Evolutionary conservation across 1,284 basidiomycete genomes (phyloP), one percentile per base, ranked within the genome.

Genomic region (Cryptococcus sp.): DNA sequence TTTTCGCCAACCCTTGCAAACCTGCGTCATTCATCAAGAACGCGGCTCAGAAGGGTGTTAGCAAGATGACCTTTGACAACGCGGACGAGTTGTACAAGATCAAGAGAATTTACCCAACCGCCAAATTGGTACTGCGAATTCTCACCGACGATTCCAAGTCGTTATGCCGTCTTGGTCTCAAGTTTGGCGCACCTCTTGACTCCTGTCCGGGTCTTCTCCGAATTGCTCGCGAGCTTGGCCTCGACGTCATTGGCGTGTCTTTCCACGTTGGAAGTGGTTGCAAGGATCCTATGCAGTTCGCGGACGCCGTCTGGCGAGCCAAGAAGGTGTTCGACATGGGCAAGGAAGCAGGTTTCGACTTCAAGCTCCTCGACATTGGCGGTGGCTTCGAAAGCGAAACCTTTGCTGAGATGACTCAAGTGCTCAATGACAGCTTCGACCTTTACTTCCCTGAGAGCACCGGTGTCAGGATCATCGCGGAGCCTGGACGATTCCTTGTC

Each of bases 1-100:
- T 99, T 73, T 99, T 94, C 74, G 96, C 96, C 67, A 99, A 99
- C 80, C 96, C 96, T 0, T 99, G 95, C 87, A 99, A 99, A 81
- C 92, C 95, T 1, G 83, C 86, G 8, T 95, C 92, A 8, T 97
- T 96, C 79, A 85, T 99, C 65, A 89, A 93, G 57, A 86, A 87
- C 66, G 91, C 96, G 15, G 86, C 86, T 39, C 85, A 84, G 64
- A 79, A 83, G 26, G 88, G 89, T 23, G 93, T 99, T 48, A 85
- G 91, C 69, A 87, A 86, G 80, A 97, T 97, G 91, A 98, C 95
- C 0, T 99, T 99, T 73, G 96, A 99, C 81, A 99, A 99, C 79
- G 85, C 85, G 51, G 96, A 99, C 79, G 96, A 99, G 77, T 82
- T 99, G n/a, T 84, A 91, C 85, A 99, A 99, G 81, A 86, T 99